Conservation (phyloP, 768 basidiomycete species). For the Trametes gibbosa region DNA sequence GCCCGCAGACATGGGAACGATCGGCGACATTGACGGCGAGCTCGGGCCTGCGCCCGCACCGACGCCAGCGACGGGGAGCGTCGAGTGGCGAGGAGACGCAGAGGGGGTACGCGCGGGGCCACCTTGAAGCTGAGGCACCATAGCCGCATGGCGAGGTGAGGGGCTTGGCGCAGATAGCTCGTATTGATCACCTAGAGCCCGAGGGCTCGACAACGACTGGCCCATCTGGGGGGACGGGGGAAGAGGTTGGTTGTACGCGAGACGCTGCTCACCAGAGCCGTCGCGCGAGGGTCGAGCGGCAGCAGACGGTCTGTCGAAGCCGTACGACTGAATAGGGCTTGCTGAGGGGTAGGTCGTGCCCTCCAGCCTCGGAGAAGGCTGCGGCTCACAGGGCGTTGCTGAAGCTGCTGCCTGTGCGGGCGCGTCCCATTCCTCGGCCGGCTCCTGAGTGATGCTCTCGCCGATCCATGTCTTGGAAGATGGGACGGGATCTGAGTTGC, state of each 20-base stretch:
- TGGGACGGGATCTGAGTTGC: constrained; percentile 10
- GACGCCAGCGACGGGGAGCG: constrained; percentile 39
- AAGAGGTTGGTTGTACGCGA: constrained; percentile 1
- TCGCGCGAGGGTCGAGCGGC: constrained; percentile 11
- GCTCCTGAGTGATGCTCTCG: constrained; percentile 26
- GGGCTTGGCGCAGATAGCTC: constrained; percentile 8
- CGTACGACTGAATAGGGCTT: constrained; percentile 5
- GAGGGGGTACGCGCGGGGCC: constrained; percentile 32
- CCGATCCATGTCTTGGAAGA: constrained; percentile 20
- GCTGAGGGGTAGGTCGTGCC: constrained; percentile 18
- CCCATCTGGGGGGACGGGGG: constrained; percentile 25
- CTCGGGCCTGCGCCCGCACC: constrained; percentile 30
- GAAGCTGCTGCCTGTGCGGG: background rate
- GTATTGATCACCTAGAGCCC: constrained; percentile 3
- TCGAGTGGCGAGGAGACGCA: constrained; percentile 47
- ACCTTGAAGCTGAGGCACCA: constrained; percentile 4
- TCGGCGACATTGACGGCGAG: constrained; percentile 40
- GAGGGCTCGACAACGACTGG: constrained; percentile 23
- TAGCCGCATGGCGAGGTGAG: constrained; percentile 15
- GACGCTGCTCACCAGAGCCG: constrained; percentile 1
- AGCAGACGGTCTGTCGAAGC: constrained; percentile 4
- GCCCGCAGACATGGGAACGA: constrained; percentile 50
- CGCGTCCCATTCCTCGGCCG: constrained; percentile 13
- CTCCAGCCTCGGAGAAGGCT: constrained; percentile 13
- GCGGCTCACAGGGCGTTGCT: constrained; percentile 15